phyloP scores from a whole-genome alignment of 1,139 yeast species.

The Geotrichum histeridarum region DNA sequence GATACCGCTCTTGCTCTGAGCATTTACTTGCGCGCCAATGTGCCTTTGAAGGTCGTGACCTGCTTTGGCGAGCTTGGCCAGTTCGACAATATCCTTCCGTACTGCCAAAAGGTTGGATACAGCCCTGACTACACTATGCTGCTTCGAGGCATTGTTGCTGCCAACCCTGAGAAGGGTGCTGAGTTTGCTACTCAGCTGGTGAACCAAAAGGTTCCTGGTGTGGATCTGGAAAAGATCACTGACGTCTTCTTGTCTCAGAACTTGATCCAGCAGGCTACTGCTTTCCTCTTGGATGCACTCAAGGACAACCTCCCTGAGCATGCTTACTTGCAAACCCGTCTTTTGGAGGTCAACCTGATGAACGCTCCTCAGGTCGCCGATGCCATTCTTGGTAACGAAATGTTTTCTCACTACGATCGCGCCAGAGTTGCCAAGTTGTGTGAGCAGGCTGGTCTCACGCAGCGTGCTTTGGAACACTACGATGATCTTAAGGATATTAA shows the following conservation, averaged over 20 bases:
- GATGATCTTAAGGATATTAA: conserved; percentile 93
- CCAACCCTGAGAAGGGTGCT: conserved; percentile 93
- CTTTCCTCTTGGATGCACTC: conserved; percentile 92
- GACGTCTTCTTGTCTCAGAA: conserved; percentile 94
- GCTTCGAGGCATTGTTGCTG: conserved; percentile 84
- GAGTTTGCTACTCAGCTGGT: conserved; percentile 90
- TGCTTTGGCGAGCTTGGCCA: conserved; percentile 94
- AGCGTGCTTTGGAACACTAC: conserved; percentile 92
- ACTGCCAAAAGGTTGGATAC: conserved; percentile 82
- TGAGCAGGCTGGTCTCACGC: conserved; percentile 90
- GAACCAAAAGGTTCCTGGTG: conserved; percentile 52
- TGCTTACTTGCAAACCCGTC: conserved; percentile 94
- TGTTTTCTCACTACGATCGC: conserved; percentile 93
- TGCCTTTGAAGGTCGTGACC: conserved; percentile 85
- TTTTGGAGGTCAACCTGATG: conserved; percentile 82
- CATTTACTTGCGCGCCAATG: conserved; percentile 80
- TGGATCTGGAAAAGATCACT: conserved; percentile 81
- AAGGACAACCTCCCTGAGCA: conserved; percentile 92
- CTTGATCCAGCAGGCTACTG: conserved; percentile 95
- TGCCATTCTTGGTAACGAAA: conserved; percentile 91
- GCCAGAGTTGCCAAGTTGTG: conserved; percentile 87
- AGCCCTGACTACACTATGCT: conserved; percentile 86
- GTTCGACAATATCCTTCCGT: conserved; percentile 92
- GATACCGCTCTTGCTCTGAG: conserved; percentile 85
- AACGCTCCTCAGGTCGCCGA: conserved; percentile 99